Base-by-base conservation (phyloP, 805 yeast species). In the Monosporozyma unispora region DNA sequence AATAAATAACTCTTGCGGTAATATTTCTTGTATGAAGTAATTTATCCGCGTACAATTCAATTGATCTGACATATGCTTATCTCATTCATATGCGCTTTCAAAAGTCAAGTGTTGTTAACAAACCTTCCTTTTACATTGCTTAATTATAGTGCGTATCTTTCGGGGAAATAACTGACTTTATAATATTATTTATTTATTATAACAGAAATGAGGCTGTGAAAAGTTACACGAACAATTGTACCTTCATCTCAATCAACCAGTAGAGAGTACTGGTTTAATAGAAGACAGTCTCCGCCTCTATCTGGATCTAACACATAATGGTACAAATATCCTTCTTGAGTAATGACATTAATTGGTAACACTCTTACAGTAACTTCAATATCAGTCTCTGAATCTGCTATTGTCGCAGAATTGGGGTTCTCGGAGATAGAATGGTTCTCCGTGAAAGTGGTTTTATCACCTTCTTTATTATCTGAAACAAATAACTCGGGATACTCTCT, bases 201-300 rank as follows among this genome's bases (percentile, higher is more conserved):
- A 4, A 5, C 27, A 8, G 27, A 25, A 25, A 25, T 5, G 27
- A 25, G 27, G 27, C 27, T 25, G n/a, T n/a, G n/a, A n/a, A n/a
- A n/a, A n/a, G n/a, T 25, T 25, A 25, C 27, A 25, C 27, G 8
- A 25, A 5, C 27, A 4, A 25, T 8, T 25, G 27, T n/a, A n/a
- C n/a, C 18, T n/a, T 7, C 14, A 4, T 4, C 6, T 49, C 52
- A 57, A 23, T 54, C 54, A 41, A 50, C 46, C 31, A 57, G 39
- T 7, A 84, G 69, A 5, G 83, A 75, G 59, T 81, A 83, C 59
- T 87, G 96, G 52, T 82, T 79, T 49, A 86, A 70, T 52, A 88
- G 70, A 38, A 84, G 78, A 67, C 98, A 91, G 61, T 90, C 96
- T 2, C 99, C 99, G 1, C 98, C 98, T 48, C 90, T 69, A 52